phyloP scores from a whole-genome alignment of 495 filamentous ascomycete genomes.

The Lasiosphaeria hispida region DNA sequence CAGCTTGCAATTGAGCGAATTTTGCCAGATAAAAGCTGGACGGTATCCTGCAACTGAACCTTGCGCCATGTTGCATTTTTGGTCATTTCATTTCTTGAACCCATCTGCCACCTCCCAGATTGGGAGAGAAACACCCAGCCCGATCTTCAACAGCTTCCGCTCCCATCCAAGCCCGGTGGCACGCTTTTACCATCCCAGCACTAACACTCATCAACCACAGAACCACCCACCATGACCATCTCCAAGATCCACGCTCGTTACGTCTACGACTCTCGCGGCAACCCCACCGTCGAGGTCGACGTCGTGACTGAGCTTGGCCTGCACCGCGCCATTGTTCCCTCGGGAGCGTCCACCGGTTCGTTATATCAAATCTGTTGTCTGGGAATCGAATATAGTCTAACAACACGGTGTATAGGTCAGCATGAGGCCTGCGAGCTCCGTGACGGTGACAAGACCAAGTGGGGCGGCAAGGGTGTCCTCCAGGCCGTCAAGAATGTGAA shows the following conservation, averaged over 20 bases:
- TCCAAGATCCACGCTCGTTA: slow-evolving; percentile 97
- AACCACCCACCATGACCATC: slow-evolving; percentile 73
- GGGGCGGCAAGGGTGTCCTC: slow-evolving; percentile 93
- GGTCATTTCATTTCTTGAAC: background rate
- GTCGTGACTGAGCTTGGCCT: slow-evolving; percentile 94
- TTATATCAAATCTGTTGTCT: slow-evolving; percentile 17
- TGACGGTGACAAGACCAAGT: slow-evolving; percentile 96
- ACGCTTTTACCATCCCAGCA: slow-evolving; percentile 6
- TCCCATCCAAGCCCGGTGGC: background rate
- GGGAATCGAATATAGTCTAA: slow-evolving; percentile 8
- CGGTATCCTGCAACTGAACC: background rate
- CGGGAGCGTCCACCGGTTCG: slow-evolving; percentile 93
- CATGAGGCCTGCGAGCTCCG: slow-evolving; percentile 99
- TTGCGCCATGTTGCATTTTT: background rate
- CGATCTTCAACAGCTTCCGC: background rate
- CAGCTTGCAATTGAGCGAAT: slow-evolving; percentile 27
- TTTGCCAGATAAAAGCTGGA: slow-evolving; percentile 9
- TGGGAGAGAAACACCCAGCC: slow-evolving; percentile 8
- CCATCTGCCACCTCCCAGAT: slow-evolving; percentile 3
- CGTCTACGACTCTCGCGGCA: slow-evolving; percentile 99
- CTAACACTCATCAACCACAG: slow-evolving; percentile 15
- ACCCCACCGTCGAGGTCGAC: slow-evolving; percentile 91
- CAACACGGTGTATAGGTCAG: slow-evolving; percentile 60
- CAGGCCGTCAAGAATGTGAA: slow-evolving; percentile 98
- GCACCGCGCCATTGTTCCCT: slow-evolving; percentile 98